A percentile compares a stretch with the other conserved stretches of the same genome.
These are phyloP conservation scores for Sclerotinia sclerotiorum DNA, from an alignment of 2,329 filamentous ascomycete species.

Conservation along the genomic window DNA sequence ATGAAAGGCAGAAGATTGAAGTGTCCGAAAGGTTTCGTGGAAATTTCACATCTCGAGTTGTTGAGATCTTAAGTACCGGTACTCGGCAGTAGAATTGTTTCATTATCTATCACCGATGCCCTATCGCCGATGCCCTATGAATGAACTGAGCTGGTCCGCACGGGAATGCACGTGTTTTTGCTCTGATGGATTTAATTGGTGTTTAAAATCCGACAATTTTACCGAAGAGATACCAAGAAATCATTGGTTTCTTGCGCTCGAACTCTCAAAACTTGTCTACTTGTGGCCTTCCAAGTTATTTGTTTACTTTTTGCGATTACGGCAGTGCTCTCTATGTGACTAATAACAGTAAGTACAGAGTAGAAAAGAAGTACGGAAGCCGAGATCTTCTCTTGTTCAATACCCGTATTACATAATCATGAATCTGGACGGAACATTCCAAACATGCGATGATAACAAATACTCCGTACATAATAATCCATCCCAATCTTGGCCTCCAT, in stretches of 20 bases:
- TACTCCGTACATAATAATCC: too few relatives aligned
- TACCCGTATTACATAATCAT: not conserved
- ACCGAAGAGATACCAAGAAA: not conserved
- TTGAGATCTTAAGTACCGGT: too few relatives aligned
- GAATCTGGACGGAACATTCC: not conserved
- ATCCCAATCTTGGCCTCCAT: too few relatives aligned
- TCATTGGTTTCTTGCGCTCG: not conserved
- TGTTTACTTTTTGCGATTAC: not conserved
- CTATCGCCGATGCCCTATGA: not conserved
- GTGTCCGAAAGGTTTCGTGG: not conserved
- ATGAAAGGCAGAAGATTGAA: not conserved
- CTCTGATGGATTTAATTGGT: not conserved
- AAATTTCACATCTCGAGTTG: too few relatives aligned
- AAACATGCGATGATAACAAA: too few relatives aligned
- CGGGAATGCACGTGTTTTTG: not conserved
- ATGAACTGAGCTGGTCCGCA: not conserved
- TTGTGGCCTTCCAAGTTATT: not conserved
- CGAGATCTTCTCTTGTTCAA: too few relatives aligned
- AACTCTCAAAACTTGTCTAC: too few relatives aligned
- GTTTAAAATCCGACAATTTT: not conserved
- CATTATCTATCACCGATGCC: constrained; percentile 3
- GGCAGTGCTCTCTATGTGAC: not conserved
- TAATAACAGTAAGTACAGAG: not conserved
- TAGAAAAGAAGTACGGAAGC: too few relatives aligned
- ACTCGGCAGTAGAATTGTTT: not conserved